Evolutionary conservation across 2,329 filamentous ascomycete species (phyloP).

Genomic region (Aspergillus piperis): DNA sequence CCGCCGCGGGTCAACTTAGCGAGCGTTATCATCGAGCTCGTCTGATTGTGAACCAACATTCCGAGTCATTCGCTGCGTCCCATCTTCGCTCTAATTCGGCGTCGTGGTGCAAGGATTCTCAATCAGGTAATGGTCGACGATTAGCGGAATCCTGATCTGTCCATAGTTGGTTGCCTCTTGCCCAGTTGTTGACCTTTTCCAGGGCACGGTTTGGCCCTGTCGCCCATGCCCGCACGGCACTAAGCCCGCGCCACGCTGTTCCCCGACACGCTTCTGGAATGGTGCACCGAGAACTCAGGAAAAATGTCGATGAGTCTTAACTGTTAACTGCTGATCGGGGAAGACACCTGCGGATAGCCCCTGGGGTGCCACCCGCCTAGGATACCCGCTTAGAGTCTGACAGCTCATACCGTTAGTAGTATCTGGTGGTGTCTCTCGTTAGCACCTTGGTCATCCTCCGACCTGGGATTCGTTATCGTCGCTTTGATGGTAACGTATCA

Average conservation of each 20-base stretch:
- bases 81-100: neutral
- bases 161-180: conserved; percentile 3
- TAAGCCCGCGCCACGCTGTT: conserved; percentile 7
- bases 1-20: neutral
- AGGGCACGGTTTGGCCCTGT: conserved; percentile 3
- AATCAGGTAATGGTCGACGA: neutral
- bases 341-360: neutral
- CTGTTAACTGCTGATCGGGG: neutral
- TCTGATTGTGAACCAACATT: neutral
- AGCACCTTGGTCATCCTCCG: conserved; percentile 9
- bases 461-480: neutral
- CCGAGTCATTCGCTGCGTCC: neutral
- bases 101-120: neutral
- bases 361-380: neutral
- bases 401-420: neutral
- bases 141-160: neutral
- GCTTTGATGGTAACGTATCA: neutral
- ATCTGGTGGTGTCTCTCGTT: neutral
- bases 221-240: neutral
- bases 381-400: conserved; percentile 3
- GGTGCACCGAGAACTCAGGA: neutral
- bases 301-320: neutral
- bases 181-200: neutral
- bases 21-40: conserved; percentile 1
- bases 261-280: conserved; percentile 2